Percentiles rank a stretch among this genome's conserved stretches.
Evolutionary conservation across 371 early-diverging fungal genomes (phyloP).

Genomic region (Batkoa obscura): DNA sequence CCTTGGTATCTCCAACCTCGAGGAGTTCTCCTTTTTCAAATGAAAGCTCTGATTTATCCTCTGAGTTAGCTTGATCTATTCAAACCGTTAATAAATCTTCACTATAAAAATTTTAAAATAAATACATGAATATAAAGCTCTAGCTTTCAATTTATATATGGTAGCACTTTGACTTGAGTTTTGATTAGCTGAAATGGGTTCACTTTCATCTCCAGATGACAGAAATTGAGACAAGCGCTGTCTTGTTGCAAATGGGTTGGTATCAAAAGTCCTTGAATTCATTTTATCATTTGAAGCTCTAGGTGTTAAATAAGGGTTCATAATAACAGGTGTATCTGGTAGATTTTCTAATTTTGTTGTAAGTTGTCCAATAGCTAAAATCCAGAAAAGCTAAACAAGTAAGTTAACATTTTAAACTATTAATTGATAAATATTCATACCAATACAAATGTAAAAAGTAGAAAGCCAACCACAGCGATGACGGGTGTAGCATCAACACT

Average conservation of each 20-base stretch:
- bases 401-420: background rate
- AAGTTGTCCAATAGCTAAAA: background rate
- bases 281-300: no score
- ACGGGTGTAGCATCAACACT: background rate
- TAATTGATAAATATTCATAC: background rate
- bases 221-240: background rate
- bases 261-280: background rate
- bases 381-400: background rate
- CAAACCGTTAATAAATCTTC: background rate
- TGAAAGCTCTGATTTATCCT: slow-evolving; percentile 73
- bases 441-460: background rate
- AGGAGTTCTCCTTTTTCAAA: slow-evolving; percentile 74
- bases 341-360: no score
- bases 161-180: no score
- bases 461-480: background rate
- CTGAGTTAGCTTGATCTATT: slow-evolving; percentile 20
- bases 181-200: no score
- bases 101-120: background rate
- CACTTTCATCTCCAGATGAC: background rate
- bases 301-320: background rate
- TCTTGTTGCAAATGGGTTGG: background rate
- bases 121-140: slow-evolving; percentile 5
- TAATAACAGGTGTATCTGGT: background rate
- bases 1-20: slow-evolving; percentile 71
- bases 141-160: slow-evolving; percentile 1